Base-by-base conservation (phyloP, 108 stramenopile genomes). In the Cyclotella choctawhatcheeana region DNA sequence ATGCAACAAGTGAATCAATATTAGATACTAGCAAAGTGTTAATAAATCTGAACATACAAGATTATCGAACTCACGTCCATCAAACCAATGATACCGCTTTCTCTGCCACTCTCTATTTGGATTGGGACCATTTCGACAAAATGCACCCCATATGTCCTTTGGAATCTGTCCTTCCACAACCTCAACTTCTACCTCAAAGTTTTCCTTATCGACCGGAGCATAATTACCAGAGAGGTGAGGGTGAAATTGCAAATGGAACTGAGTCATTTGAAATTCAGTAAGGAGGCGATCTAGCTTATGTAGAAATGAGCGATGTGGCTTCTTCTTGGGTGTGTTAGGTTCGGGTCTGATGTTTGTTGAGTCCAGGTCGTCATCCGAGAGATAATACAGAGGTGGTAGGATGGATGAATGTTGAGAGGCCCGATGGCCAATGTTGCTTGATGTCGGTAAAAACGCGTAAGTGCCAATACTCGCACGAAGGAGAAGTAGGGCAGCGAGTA, bases 31-130 rank as follows among this genome's bases (percentile, higher is more conserved):
- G 12, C 30, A 47, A 29, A 33, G 3, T 29, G 29, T 33, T 58
- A 61, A 52, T 25, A 50, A 24, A 67, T 21, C 26, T 5, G 17
- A 64, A 63, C 1, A 16, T n/a, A n/a, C n/a, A n/a, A n/a, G n/a
- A n/a, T n/a, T n/a, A n/a, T n/a, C n/a, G n/a, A n/a, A 69, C 74
- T 75, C 69, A 65, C 74, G 75, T 10, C 76, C 81, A 61, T 77
- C 76, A 45, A 83, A 79, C 82, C 82, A 83, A 76, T 83, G 82
- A 71, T 83, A 80, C 10, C 73, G 66, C 58, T 83, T 83, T 25
- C 37, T 75, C 74, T 59, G 48, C 45, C 31, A 29, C 4, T 30
- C 30, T 44, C 66, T 29, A 14, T 75, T 51, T 0, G 78, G 82
- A 79, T 83, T 83, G 20, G 82, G 82, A 4, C 78, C 82, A 58